Evolutionary conservation across 441 rosid genomes (phyloP), one percentile per base, ranked within the genome.

Genomic region (Euphorbia celastroides): DNA sequence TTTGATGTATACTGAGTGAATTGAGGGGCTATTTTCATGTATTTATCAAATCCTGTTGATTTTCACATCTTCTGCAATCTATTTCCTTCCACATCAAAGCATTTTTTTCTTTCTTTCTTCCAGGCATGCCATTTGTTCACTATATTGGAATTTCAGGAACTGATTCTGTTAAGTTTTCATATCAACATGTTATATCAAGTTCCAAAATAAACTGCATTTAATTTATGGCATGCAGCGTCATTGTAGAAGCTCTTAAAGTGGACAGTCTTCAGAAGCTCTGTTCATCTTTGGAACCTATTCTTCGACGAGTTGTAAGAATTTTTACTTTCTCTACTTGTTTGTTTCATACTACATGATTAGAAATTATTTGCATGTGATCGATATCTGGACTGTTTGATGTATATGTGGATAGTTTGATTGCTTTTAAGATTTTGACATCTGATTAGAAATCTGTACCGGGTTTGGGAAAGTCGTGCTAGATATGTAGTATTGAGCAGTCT

Each of bases 211-310:
- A 61, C 34, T 57, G 31, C 63, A 26, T 62, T 22, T 50, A 52
- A 13, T 58, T 19, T 62, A 20, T 57, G 23, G 70, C 25, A 50
- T 80, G 86, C 82, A 94, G 99, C 63, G 98, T 95, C 41, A 90
- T 95, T 72, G 97, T 92, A 11, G 99, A 95, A 81, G 99, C 99
- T 78, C 78, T 95, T 55, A 95, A 92, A 86, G 85, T 92, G 71
- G 98, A 92, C 73, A 88, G 96, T 84, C 76, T 95, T 70, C 99
- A 95, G 81, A 95, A 86, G 88, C 88, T 95, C 65, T 95, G 97
- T 82, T 92, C 99, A 27, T 95, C 99, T 54, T 70, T 95, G 83
- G 99, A 95, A 77, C 98, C 99, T 48, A 82, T 95, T 67, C 97
- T 95, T 69, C 98, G 99, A 41, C 83, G 96, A 83, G 97, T 95